These are phyloP conservation scores for Alternaria rosae DNA, from an alignment of 2,329 filamentous ascomycete genomes.

Conservation along the genomic window DNA sequence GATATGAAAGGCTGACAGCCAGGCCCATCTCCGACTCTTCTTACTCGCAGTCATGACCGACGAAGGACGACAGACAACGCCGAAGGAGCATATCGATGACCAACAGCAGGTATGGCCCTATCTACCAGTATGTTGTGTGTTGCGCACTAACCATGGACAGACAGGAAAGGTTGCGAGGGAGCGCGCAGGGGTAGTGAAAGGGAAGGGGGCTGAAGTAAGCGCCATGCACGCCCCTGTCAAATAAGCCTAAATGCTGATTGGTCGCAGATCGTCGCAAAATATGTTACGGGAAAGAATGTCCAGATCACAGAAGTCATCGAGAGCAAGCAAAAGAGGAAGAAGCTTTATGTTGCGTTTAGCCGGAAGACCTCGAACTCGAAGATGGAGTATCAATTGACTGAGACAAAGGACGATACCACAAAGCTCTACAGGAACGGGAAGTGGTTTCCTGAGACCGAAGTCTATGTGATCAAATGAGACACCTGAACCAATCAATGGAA, in stretches of 20 bases:
- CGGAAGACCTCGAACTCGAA: background rate
- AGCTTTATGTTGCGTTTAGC: background rate
- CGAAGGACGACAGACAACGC: background rate
- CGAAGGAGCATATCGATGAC: background rate
- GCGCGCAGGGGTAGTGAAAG: background rate
- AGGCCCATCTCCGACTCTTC: background rate
- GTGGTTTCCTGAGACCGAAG: background rate
- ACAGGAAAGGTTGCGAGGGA: background rate
- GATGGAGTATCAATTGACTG: background rate
- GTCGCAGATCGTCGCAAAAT: background rate
- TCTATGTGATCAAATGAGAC: background rate
- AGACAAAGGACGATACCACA: background rate
- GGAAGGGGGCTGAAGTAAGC: background rate
- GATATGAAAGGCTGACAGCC: background rate
- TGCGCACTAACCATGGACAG: background rate
- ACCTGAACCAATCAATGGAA: background rate
- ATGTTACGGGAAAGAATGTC: background rate
- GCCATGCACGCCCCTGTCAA: background rate
- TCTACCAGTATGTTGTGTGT: background rate
- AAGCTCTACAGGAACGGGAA: background rate
- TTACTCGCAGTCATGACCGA: background rate
- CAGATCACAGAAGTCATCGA: background rate
- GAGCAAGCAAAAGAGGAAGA: background rate
- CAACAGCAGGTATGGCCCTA: background rate
- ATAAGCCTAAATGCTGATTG: background rate